A percentile compares a stretch with the other conserved stretches of the same genome.
phyloP scores from a whole-genome alignment of 1,284 basidiomycete genomes.

The Xanthoconium separans region DNA sequence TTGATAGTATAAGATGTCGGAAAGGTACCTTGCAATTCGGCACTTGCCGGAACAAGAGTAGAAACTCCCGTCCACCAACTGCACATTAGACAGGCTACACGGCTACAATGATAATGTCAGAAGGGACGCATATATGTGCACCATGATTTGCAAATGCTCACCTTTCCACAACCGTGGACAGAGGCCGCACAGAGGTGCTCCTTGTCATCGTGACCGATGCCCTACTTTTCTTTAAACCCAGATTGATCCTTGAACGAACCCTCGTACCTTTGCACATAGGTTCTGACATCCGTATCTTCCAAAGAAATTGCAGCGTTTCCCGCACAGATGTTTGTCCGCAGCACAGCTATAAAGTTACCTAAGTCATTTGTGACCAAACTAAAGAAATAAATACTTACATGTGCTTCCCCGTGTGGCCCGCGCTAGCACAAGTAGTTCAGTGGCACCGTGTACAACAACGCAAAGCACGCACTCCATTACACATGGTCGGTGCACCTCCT shows the following conservation, averaged over 20 bases:
- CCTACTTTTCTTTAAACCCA: slow-evolving; percentile 28
- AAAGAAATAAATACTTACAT: slow-evolving; percentile 37
- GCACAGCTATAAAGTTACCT: slow-evolving; percentile 40
- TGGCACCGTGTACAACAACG: not conserved
- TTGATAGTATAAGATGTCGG: too few relatives aligned
- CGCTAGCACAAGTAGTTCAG: slow-evolving; percentile 35
- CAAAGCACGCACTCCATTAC: slow-evolving; percentile 42
- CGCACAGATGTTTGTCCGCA: slow-evolving; percentile 48
- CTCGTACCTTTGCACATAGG: slow-evolving; percentile 48
- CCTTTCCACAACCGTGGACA: slow-evolving; percentile 55
- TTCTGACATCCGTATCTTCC: slow-evolving; percentile 48
- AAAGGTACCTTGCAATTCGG: slow-evolving; percentile 40
- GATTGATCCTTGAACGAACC: not conserved
- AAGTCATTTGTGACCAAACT: rapidly evolving
- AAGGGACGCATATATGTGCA: not conserved
- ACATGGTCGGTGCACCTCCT: slow-evolving; percentile 35
- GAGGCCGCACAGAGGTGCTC: slow-evolving; percentile 54
- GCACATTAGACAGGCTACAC: slow-evolving; percentile 41
- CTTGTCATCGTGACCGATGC: slow-evolving; percentile 41
- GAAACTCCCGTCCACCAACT: slow-evolving; percentile 28
- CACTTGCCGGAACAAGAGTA: slow-evolving; percentile 49
- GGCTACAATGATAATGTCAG: slow-evolving; percentile 34
- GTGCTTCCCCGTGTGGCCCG: slow-evolving; percentile 56
- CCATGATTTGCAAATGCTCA: slow-evolving; percentile 16
- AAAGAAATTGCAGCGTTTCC: slow-evolving; percentile 17